A percentile compares a stretch with the other conserved stretches of the same genome.
These are phyloP conservation scores for Yarrowia sp. DNA, from an alignment of 805 yeast species.

Conservation along the genomic window DNA sequence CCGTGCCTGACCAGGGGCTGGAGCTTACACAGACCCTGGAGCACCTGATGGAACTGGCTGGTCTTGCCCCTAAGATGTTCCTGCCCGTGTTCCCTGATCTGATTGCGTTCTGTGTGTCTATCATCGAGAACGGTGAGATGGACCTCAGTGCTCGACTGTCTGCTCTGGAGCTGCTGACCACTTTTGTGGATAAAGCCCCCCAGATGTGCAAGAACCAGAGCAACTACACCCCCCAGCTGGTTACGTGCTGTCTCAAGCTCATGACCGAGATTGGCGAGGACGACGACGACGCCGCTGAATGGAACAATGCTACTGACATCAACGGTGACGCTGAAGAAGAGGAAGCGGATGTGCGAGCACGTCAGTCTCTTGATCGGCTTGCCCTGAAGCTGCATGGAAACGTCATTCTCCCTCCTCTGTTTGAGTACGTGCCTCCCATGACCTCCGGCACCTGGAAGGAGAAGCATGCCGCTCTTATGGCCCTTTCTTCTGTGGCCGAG, in stretches of 20 bases:
- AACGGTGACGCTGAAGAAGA: slow-evolving; percentile 80
- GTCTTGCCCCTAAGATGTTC: slow-evolving; percentile 91
- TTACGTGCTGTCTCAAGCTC: slow-evolving; percentile 70
- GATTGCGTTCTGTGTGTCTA: slow-evolving; percentile 77
- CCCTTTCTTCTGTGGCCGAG: slow-evolving; percentile 93
- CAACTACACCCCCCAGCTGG: slow-evolving; percentile 66
- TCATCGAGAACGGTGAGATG: slow-evolving; percentile 74
- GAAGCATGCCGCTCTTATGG: slow-evolving; percentile 96
- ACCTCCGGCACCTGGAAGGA: slow-evolving; percentile 83
- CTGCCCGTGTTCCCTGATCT: slow-evolving; percentile 86
- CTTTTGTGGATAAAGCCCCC: slow-evolving; percentile 91
- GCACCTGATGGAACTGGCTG: slow-evolving; percentile 83
- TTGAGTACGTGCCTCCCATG: slow-evolving; percentile 84
- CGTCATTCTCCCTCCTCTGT: slow-evolving; percentile 77
- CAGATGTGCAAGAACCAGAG: slow-evolving; percentile 85
- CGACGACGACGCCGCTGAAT: slow-evolving; percentile 80
- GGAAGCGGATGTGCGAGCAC: slow-evolving; percentile 82
- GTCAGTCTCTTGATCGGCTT: slow-evolving; percentile 91
- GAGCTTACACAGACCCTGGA: slow-evolving; percentile 87
- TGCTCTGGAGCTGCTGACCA: slow-evolving; percentile 82
- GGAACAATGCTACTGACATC: slow-evolving; percentile 76
- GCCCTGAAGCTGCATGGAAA: slow-evolving; percentile 80
- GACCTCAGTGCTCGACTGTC: slow-evolving; percentile 78
- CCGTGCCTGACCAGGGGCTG: slow-evolving; percentile 71
- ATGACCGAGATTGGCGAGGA: slow-evolving; percentile 90